phyloP scores from a whole-genome alignment of 257 asterid genomes.

The Nicotiana paniculata region DNA sequence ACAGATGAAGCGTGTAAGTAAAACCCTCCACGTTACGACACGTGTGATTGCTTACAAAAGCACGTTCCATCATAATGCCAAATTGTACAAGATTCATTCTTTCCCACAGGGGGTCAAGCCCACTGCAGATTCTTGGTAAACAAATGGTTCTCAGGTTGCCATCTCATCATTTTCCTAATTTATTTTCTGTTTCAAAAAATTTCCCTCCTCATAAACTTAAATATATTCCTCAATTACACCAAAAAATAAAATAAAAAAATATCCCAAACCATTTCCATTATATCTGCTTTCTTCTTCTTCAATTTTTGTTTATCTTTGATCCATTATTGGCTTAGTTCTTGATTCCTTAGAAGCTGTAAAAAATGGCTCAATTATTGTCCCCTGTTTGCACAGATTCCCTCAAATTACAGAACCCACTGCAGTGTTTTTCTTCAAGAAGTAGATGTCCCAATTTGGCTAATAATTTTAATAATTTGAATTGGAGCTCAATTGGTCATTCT shows the following conservation, averaged over 20 bases:
- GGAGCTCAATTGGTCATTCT: conserved; percentile 35
- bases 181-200: neutral
- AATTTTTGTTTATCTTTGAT: neutral
- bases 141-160: conserved; percentile 49
- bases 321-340: conserved; percentile 1
- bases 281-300: neutral
- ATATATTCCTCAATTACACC: conserved; percentile 5
- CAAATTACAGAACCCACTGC: conserved; percentile 49
- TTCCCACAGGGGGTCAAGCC: neutral
- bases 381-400: conserved; percentile 71
- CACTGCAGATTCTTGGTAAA: conserved; percentile 37
- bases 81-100: conserved; percentile 23
- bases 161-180: conserved; percentile 40
- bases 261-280: neutral
- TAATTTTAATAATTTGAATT: conserved; percentile 16
- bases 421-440: conserved; percentile 36
- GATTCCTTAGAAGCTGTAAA: neutral
- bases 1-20: neutral
- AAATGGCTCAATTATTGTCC: conserved; percentile 59
- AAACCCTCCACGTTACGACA: neutral
- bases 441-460: conserved; percentile 28
- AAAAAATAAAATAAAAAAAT: neutral
- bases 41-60: conserved; percentile 27
- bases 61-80: conserved; percentile 1
- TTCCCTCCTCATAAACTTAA: conserved; percentile 45